Evolutionary conservation across 495 filamentous ascomycete species (phyloP).

Genomic region (Parathielavia hyrcaniae): DNA sequence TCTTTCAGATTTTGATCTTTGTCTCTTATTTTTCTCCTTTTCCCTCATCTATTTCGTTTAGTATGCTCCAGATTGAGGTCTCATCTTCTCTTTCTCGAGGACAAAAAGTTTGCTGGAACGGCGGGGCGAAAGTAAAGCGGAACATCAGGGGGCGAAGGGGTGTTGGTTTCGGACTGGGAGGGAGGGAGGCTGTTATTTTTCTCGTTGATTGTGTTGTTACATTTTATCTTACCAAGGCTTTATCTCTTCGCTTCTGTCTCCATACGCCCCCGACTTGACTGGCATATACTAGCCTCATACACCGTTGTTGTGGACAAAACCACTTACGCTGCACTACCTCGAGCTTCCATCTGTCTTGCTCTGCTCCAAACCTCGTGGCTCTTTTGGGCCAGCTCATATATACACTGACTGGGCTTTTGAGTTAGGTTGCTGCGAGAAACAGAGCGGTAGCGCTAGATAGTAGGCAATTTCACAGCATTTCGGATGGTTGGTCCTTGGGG

Average conservation of each 20-base stretch:
- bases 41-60: conserved; percentile 32
- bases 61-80: conserved; percentile 26
- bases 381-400: not conserved
- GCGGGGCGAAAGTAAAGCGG: conserved; percentile 27
- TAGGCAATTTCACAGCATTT: too few relatives aligned
- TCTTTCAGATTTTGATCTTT: conserved; percentile 21
- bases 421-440: too few relatives aligned
- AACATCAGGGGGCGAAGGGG: conserved; percentile 30
- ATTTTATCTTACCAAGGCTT: conserved; percentile 14
- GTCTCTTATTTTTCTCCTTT: conserved; percentile 28
- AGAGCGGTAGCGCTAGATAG: too few relatives aligned
- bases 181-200: conserved; percentile 39
- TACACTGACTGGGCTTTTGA: too few relatives aligned
- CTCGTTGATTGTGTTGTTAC: conserved; percentile 18
- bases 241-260: conserved; percentile 14
- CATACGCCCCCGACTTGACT: conserved; percentile 1
- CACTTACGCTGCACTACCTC: not conserved
- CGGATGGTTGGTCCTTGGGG: not conserved
- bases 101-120: conserved; percentile 32
- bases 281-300: conserved; percentile 12
- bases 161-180: conserved; percentile 29
- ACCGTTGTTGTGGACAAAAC: conserved; percentile 9
- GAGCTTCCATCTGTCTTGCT: not conserved
- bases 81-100: conserved; percentile 33
- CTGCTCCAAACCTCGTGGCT: not conserved